Evolutionary conservation across 768 basidiomycete genomes (phyloP), one percentile per base, ranked within the genome.

Genomic region (Kwoniella dejecticola): DNA sequence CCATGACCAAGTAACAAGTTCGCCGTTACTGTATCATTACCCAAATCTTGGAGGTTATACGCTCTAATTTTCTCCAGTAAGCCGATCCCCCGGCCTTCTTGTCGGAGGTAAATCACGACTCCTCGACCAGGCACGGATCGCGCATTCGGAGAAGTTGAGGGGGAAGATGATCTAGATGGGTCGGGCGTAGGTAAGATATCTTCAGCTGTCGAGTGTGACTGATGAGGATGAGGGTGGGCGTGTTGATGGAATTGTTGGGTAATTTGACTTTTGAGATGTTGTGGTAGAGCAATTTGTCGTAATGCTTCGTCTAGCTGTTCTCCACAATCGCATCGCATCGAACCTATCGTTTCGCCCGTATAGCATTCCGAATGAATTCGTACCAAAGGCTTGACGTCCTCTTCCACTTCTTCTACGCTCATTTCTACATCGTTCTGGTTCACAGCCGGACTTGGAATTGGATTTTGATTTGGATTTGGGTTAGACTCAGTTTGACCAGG

Each of bases 291-390:
- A 64, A 79, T 79, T 41, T 71, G 87, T 11, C 91, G 85, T 63
- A 98, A 87, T n/a, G 96, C 92, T 77, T 97, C 95, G 80, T 98
- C 94, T 3, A 99, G 84, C 78, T 99, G 96, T 79, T 98, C 94
- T 13, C 96, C 96, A 74, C 96, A 99, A 78, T 99, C 96, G 76
- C 96, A 99, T 30, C 96, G 88, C 89, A 96, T 93, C 26, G 82
- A 92, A 87, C 96, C 96, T 60, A 98, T 86, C 7, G 94, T 98
- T 79, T 98, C 96, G 27, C 96, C 96, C 0, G 96, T 99, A 81
- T 92, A 98, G 78, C 96, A 99, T 78, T 99, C 96, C 27, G 92
- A 96, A 79, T 99, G 96, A 52, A 99, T 91, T 38, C 96, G 87
- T 44, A 99, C 87, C 52, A 98, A 85, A 0, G 96, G 92, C 0